Evolutionary conservation across 2,329 filamentous ascomycete genomes (phyloP), one percentile per base, ranked within the genome.

Genomic region (Botrytis hyacinthi): DNA sequence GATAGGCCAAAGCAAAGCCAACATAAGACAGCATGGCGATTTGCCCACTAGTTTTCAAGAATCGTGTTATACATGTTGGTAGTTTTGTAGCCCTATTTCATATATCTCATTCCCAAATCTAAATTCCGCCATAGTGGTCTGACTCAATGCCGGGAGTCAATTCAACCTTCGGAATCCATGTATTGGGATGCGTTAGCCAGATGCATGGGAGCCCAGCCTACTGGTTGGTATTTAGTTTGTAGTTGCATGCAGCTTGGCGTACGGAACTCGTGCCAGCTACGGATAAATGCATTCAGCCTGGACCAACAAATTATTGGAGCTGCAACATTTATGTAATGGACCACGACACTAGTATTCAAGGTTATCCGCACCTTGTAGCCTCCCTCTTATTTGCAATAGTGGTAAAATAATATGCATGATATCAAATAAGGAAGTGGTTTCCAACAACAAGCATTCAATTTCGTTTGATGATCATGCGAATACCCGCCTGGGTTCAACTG

Each of bases 81-180:
- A 37, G 44, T 54, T 3, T 37, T 12, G 57, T 54, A 62, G 29
- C 9, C 44, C 69, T 16, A 57, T 57, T 57, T 20, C 26, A 57
- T 42, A 16, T 37, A 63, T 65, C 44, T 71, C 40, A 46, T 65
- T 71, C 44, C 44, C 69, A 32, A 71, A 71, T 71, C 69, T 51
- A 54, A 61, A 63, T 65, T 71, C 69, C 69, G 59, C 69, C 57
- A 71, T 63, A 42, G 69, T 71, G 69, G 69, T 65, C 69, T 71
- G 69, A 71, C 42, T 63, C 7, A 29, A 71, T 63, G 32, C 69
- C 59, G 69, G 59, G 44, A 63, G 29, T 48, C 32, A 26, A 71
- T 42, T 60, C 37, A 37, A 48, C 37, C 44, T 63, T 71, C 57
- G 69, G 57, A 71, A 54, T 26, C n/a, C 59, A 42, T 65, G 46